Conservation (phyloP, 2,329 filamentous ascomycete genomes). For the Nectriaceae sp. region DNA sequence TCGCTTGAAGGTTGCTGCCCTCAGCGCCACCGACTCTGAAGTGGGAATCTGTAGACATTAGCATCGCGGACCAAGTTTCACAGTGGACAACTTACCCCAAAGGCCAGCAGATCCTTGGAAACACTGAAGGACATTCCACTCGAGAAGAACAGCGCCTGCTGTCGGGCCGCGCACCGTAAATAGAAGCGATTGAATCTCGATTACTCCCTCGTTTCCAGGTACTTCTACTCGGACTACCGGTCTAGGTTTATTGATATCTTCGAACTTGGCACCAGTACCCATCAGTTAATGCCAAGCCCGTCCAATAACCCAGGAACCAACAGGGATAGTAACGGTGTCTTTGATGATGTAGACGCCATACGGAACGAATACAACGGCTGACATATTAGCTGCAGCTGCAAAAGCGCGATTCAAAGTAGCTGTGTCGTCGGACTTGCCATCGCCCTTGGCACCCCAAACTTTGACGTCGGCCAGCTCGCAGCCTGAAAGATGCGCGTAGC, state of each 20-base stretch:
- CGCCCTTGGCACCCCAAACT: conserved; percentile 45
- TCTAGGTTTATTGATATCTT: conserved; percentile 52
- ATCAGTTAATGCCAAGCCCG: conserved; percentile 50
- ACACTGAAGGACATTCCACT: conserved; percentile 60
- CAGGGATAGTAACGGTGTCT: conserved; percentile 47
- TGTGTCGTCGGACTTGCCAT: conserved; percentile 68
- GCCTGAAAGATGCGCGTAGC: not conserved
- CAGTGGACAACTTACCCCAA: conserved; percentile 34
- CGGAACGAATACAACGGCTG: conserved; percentile 9
- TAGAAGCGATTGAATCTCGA: conserved; percentile 66
- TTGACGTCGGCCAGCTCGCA: not conserved
- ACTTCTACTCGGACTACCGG: conserved; percentile 60
- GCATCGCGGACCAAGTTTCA: too few relatives aligned
- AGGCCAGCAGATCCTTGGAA: conserved; percentile 44
- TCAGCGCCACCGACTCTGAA: conserved; percentile 70
- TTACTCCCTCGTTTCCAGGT: conserved; percentile 54
- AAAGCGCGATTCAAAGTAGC: conserved; percentile 33
- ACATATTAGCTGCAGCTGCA: conserved; percentile 28
- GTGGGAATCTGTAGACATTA: conserved; percentile 63
- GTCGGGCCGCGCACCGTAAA: conserved; percentile 60
- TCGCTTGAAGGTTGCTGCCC: conserved; percentile 64
- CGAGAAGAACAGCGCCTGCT: conserved; percentile 62
- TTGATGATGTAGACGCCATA: conserved; percentile 44
- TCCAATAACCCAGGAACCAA: conserved; percentile 48
- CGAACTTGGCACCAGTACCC: conserved; percentile 51